phyloP scores from a whole-genome alignment of 345 rosid species.

The Salix caprea region DNA sequence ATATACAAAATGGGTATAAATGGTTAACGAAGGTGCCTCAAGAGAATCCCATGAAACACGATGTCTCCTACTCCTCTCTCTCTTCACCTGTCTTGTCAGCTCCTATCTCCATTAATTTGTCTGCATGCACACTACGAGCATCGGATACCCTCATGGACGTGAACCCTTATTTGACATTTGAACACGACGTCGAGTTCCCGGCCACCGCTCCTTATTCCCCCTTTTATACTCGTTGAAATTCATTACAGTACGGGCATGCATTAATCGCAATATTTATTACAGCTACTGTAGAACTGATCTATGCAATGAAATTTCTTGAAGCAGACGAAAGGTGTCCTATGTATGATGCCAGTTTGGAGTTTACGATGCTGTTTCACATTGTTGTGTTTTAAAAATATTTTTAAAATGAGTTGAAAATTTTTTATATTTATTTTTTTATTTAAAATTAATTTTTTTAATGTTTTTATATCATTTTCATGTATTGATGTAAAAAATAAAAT shows the following conservation, averaged over 20 bases:
- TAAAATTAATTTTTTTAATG: too few relatives aligned
- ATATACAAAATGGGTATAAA: not conserved
- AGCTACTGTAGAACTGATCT: not conserved
- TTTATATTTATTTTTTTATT: too few relatives aligned
- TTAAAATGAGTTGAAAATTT: too few relatives aligned
- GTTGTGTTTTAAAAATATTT: too few relatives aligned
- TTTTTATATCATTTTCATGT: too few relatives aligned
- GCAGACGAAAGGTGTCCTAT: not conserved
- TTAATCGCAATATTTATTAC: too few relatives aligned
- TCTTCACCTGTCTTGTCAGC: constrained; percentile 21
- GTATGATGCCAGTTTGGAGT: not conserved
- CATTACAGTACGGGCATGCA: not conserved
- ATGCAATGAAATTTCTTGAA: not conserved
- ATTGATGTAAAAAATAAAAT: too few relatives aligned
- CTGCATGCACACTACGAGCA: constrained; percentile 19
- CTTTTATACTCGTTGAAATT: not conserved
- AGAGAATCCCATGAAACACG: constrained; percentile 12
- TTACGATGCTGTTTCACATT: too few relatives aligned
- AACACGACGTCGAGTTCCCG: constrained; percentile 14
- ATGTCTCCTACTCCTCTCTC: not conserved
- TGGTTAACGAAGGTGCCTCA: not conserved
- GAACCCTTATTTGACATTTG: constrained; percentile 15
- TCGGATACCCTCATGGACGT: constrained; percentile 34
- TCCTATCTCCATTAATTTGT: constrained; percentile 19
- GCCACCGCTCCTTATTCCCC: not conserved